Percentiles rank a stretch among this genome's conserved stretches.
These are phyloP conservation scores for Tolypocladium ovalisporum DNA, from an alignment of 2,329 filamentous ascomycete species.

Conservation along the genomic window DNA sequence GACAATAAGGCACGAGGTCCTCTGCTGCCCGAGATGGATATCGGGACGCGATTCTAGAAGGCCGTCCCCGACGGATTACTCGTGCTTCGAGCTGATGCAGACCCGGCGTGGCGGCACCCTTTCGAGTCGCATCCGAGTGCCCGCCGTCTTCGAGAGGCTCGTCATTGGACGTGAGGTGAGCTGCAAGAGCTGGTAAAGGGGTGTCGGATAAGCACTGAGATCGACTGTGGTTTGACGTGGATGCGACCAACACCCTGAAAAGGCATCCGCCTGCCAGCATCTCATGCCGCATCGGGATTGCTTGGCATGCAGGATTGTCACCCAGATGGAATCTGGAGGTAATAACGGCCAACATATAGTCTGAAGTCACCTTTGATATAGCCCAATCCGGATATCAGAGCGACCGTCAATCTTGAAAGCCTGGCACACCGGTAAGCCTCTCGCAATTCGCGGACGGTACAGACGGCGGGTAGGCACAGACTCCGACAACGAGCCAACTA, in stretches of 20 bases:
- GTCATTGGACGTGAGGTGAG: not conserved
- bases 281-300: not conserved
- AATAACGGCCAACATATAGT: not conserved
- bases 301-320: not conserved
- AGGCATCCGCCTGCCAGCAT: not conserved
- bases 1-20: not conserved
- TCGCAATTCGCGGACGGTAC: not conserved
- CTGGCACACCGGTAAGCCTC: not conserved
- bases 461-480: not conserved
- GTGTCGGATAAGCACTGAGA: not conserved
- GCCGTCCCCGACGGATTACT: not conserved
- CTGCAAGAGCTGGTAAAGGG: not conserved
- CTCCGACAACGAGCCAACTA: not conserved
- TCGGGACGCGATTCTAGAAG: not conserved
- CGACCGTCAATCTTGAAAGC: not conserved
- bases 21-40: not conserved
- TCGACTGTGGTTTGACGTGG: not conserved
- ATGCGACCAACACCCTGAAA: not conserved
- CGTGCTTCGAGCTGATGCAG: not conserved
- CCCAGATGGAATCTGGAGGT: not conserved
- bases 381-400: not conserved
- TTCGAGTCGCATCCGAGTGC: not conserved
- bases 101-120: not conserved
- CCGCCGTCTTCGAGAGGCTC: not conserved
- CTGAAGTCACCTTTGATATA: not conserved